These are phyloP conservation scores for Royoungia palumana DNA, from an alignment of 768 basidiomycete species.

Conservation along the genomic window DNA sequence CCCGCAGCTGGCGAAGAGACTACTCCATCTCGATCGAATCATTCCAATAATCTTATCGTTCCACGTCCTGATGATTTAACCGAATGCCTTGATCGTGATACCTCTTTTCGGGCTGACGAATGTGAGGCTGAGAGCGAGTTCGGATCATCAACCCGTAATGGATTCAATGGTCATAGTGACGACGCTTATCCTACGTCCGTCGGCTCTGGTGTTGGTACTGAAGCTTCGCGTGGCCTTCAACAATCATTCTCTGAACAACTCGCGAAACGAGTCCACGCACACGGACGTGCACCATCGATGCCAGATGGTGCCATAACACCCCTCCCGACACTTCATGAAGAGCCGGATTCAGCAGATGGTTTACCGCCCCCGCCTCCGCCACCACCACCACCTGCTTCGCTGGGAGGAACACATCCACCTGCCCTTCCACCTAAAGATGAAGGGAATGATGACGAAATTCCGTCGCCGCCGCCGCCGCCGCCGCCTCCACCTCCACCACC, in stretches of 20 bases:
- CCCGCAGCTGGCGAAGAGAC: slow-evolving; percentile 35
- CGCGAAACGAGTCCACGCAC: slow-evolving; percentile 51
- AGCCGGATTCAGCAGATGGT: slow-evolving; percentile 23
- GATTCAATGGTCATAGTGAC: slow-evolving; percentile 38
- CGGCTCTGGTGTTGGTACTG: slow-evolving; percentile 44
- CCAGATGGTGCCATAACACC: slow-evolving; percentile 34
- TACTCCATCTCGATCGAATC: slow-evolving; percentile 39
- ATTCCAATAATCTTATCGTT: slow-evolving; percentile 40
- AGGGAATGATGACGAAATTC: slow-evolving; percentile 16
- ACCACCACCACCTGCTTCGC: slow-evolving; percentile 10
- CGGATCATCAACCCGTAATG: slow-evolving; percentile 42
- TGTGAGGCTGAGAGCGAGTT: slow-evolving; percentile 59
- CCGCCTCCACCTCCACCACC: slow-evolving; percentile 34
- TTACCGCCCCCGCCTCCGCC: slow-evolving; percentile 23
- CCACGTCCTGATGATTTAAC: slow-evolving; percentile 42
- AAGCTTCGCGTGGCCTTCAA: slow-evolving; percentile 30
- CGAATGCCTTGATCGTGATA: slow-evolving; percentile 43
- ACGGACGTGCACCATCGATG: slow-evolving; percentile 42
- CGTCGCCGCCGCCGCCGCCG: slow-evolving; percentile 31
- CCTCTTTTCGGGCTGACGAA: slow-evolving; percentile 42
- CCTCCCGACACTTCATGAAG: slow-evolving; percentile 42
- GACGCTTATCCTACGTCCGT: slow-evolving; percentile 57
- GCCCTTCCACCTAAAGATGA: slow-evolving; percentile 16
- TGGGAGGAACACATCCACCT: slow-evolving; percentile 4
- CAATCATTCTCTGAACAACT: slow-evolving; percentile 63